Base-by-base conservation (phyloP, 129 eudicot genomes). In the Heracleum sosnowskyi region DNA sequence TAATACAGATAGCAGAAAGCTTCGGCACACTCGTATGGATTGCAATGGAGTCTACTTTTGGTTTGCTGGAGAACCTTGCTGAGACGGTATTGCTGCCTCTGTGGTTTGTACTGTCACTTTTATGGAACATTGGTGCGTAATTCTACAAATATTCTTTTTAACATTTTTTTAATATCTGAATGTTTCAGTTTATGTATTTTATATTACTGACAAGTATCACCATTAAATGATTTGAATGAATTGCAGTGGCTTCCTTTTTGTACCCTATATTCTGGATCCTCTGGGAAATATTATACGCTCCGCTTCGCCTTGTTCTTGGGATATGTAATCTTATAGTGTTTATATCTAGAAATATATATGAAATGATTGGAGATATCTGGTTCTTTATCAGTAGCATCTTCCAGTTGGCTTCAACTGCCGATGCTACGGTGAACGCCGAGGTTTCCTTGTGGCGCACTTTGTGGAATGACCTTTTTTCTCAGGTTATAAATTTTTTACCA, bases 391-490 rank as follows among this genome's bases (percentile, higher is more conserved):
- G 92, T 77, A 82, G 91, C 84, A 63, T 88, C 74, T 53, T 87
- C 76, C 85, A 85, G 44, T 81, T 92, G 0, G 88, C 90, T 40
- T 90, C 94, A 72, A 69, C 62, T 36, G 91, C 96, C 40, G 92
- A 92, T 82, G 81, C 92, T 81, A 85, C 97, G 7, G 87, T 83
- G 76, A 87, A 79, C 78, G 83, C 90, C 4, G 93, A 91, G 85
- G 89, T 84, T 79, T 88, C 99, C 44, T 37, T 92, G 77, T 92
- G 94, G 97, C 94, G 94, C 35, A 85, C 96, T 74, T 89, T 95
- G 28, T 95, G 97, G 98, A 95, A 86, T 53, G 98, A 95, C 84
- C 94, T 95, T 78, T 95, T 95, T 82, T 95, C 97, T 42, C 89
- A 95, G 93, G 98, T 93, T 62, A 16, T 75, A 40, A 35, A 72